Percentiles rank a stretch among this genome's conserved stretches.
Conservation (phyloP, 495 filamentous ascomycete genomes). For the Podospora australis region DNA sequence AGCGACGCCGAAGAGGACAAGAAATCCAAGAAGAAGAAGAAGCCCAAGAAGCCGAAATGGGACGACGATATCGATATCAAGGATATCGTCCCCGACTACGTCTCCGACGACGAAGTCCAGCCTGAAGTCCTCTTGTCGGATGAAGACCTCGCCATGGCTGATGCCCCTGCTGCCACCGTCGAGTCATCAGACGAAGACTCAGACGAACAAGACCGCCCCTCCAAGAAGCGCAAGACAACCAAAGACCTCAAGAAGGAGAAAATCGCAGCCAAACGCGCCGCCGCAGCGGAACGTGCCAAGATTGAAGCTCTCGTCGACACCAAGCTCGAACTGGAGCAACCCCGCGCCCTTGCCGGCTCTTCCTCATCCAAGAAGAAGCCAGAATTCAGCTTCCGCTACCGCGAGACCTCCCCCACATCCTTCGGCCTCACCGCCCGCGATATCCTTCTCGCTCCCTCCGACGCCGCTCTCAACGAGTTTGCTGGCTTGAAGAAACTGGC, state of each 20-base stretch:
- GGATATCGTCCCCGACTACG: constrained; percentile 83
- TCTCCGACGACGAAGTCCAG: constrained; percentile 47
- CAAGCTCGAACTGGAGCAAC: constrained; percentile 65
- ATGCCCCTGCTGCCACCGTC: constrained; percentile 38
- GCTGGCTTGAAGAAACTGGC: constrained; percentile 93
- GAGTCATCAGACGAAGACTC: constrained; percentile 17
- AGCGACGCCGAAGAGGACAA: constrained; percentile 4
- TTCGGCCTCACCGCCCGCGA: constrained; percentile 86
- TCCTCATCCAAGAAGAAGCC: constrained; percentile 19
- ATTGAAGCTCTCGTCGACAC: constrained; percentile 84
- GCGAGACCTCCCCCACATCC: constrained; percentile 81
- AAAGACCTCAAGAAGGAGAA: constrained; percentile 59
- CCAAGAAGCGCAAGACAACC: constrained; percentile 55
- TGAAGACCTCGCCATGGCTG: no score
- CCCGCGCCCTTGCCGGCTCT: constrained; percentile 49
- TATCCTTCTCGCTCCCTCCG: constrained; percentile 79
- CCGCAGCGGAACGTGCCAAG: constrained; percentile 69
- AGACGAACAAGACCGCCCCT: constrained; percentile 30
- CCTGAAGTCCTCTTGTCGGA: constrained; percentile 13
- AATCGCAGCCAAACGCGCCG: constrained; percentile 63
- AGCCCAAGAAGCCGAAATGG: constrained; percentile 86
- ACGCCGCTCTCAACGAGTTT: constrained; percentile 80
- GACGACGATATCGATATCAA: constrained; percentile 96
- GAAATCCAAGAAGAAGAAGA: constrained; percentile 41
- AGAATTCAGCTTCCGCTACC: constrained; percentile 65